These are phyloP conservation scores for Starmera dryadoides DNA, from an alignment of 805 yeast genomes.

Conservation along the genomic window DNA sequence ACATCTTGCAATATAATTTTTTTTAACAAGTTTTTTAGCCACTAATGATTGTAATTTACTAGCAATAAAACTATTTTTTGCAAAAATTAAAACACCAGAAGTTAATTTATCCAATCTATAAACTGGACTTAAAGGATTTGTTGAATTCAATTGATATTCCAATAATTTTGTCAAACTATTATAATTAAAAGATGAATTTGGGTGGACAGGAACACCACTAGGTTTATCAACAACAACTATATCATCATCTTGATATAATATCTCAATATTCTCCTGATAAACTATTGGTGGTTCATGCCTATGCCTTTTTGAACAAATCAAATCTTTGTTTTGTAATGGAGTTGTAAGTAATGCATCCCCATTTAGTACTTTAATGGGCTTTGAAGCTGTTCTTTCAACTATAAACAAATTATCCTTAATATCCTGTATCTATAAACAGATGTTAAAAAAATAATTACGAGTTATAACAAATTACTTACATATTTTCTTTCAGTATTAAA, in stretches of 20 bases:
- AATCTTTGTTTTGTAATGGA: slow-evolving; percentile 19
- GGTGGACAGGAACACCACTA: slow-evolving; percentile 92
- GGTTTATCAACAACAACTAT: slow-evolving; percentile 88
- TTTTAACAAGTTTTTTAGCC: slow-evolving; percentile 59
- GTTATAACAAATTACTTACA: too few relatives aligned
- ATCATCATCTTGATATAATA: slow-evolving; percentile 69
- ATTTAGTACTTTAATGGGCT: too few relatives aligned
- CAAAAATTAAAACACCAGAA: slow-evolving; percentile 79
- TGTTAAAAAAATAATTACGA: too few relatives aligned
- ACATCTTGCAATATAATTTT: slow-evolving; percentile 80
- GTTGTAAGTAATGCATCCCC: too few relatives aligned
- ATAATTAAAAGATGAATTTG: slow-evolving; percentile 79
- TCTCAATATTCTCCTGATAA: slow-evolving; percentile 40
- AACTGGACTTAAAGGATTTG: slow-evolving; percentile 63
- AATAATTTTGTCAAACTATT: slow-evolving; percentile 72
- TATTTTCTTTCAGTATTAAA: too few relatives aligned
- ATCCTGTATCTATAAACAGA: too few relatives aligned
- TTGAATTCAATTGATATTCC: slow-evolving; percentile 57
- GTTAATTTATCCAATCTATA: slow-evolving; percentile 87
- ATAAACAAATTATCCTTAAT: too few relatives aligned
- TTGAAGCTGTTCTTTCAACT: too few relatives aligned
- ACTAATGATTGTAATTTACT: slow-evolving; percentile 58
- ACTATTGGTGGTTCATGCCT: slow-evolving; percentile 82
- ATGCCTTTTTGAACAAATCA: slow-evolving; percentile 33
- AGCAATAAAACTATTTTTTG: slow-evolving; percentile 42